These are phyloP conservation scores for Paecilomyces formosus DNA, from an alignment of 2,329 filamentous ascomycete genomes.

Conservation along the genomic window DNA sequence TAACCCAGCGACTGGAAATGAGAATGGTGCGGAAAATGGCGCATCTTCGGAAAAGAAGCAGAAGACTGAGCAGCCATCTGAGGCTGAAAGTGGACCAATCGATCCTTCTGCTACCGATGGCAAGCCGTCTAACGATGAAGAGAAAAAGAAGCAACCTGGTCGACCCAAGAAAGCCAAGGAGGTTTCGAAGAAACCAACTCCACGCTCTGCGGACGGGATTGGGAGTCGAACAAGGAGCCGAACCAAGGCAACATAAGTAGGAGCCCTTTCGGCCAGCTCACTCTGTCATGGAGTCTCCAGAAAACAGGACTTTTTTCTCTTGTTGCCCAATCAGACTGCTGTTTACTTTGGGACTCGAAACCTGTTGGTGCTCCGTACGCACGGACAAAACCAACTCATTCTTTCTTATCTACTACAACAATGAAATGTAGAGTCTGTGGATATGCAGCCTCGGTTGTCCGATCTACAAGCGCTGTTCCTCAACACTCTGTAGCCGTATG, in stretches of 20 bases:
- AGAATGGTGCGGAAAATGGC: slow-evolving; percentile 8
- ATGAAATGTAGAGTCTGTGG: too few species aligned
- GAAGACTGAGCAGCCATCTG: slow-evolving; percentile 16
- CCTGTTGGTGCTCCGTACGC: too few species aligned
- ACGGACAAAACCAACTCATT: too few species aligned
- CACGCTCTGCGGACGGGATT: slow-evolving; percentile 20
- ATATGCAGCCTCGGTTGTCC: too few species aligned
- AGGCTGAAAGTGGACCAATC: slow-evolving; percentile 10
- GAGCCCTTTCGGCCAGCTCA: not conserved
- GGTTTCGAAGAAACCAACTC: slow-evolving; percentile 16
- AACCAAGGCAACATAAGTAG: slow-evolving; percentile 17
- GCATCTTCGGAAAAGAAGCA: slow-evolving; percentile 28
- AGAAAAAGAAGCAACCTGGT: slow-evolving; percentile 21
- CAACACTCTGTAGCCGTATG: not conserved
- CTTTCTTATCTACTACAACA: too few species aligned
- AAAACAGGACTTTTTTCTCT: not conserved
- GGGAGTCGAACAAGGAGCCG: slow-evolving; percentile 33
- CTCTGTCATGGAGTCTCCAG: not conserved
- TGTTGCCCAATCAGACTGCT: not conserved
- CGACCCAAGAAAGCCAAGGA: slow-evolving; percentile 25
- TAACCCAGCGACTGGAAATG: slow-evolving; percentile 1
- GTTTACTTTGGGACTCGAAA: too few species aligned
- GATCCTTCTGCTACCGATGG: slow-evolving; percentile 2
- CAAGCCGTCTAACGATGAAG: slow-evolving; percentile 9
- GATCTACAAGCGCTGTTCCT: too few species aligned